Evolutionary conservation across 1,284 basidiomycete genomes (phyloP), one percentile per base, ranked within the genome.

Genomic region (Marasmius tenuissimus): DNA sequence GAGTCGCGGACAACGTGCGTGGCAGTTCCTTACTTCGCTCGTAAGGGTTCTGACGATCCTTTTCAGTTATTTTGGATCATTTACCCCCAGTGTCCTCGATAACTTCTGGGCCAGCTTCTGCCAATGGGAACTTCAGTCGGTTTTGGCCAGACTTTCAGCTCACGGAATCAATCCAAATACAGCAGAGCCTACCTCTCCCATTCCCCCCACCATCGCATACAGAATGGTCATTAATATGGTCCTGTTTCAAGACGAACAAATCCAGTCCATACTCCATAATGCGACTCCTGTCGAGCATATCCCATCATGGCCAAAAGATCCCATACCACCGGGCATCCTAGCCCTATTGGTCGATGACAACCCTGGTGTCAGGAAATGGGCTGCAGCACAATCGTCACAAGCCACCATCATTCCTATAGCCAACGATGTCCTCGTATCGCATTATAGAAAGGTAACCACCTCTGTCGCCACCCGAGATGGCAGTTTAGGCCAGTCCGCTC

Each of bases 1-100:
- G 77, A 72, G 22, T 88, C 91, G 40, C 82, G 81, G 65, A 75
- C 78, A 45, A 89, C 86, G 93, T 94, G 71, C 77, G 92, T 85
- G 14, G 50, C 34, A 47, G 51, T 65, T 33, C 59, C 16, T 56
- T 48, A 38, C 9, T 58, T 20, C 20, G 10, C 22, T 56, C 38
- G 49, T 51, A 45, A 27, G 49, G n/a, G 9, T 47, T n/a, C 35
- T 22, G 57, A 51, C 20, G 49, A 48, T 22, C 18, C 33, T 59
- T 58, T 59, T 60, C 65, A 92, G 91, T 39, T 92, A 87, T 73
- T 87, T 92, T 65, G 86, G 81, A 12, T 84, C 85, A 0, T 92
- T 88, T 69, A 65, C 73, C 3, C 76, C 81, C 0, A 69, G 76
- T 18, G 72, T 81, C 37, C 70, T 91, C 49, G 71, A 76, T 16